phyloP scores from a whole-genome alignment of 768 basidiomycete genomes.

The Rhodotorula sphaerocarpa region DNA sequence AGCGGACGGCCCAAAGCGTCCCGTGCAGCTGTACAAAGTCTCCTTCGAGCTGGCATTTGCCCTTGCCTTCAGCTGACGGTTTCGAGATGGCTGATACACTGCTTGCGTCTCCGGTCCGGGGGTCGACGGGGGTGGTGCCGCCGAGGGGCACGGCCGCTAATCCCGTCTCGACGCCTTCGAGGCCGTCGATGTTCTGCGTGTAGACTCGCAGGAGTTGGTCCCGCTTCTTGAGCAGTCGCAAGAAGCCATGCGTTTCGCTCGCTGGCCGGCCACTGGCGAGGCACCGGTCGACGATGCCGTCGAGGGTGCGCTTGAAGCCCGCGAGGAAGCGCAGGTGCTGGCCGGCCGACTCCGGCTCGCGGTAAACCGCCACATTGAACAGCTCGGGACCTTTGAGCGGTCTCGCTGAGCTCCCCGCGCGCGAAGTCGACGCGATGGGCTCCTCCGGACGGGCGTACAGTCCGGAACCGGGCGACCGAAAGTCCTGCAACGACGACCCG shows the following conservation, averaged over 20 bases:
- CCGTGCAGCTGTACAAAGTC: constrained; percentile 90
- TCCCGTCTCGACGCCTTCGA: constrained; percentile 67
- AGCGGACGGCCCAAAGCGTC: constrained; percentile 83
- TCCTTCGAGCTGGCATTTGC: constrained; percentile 54
- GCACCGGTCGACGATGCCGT: constrained; percentile 6
- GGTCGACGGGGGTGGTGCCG: constrained; percentile 7
- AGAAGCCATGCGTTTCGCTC: constrained; percentile 77
- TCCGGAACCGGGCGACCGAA: constrained; percentile 85
- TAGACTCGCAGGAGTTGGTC: constrained; percentile 80
- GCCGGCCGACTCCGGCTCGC: constrained; percentile 71
- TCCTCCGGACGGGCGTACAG: constrained; percentile 54
- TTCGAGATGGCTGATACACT: too few species aligned
- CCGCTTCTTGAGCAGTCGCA: constrained; percentile 72
- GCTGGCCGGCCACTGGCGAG: constrained; percentile 49
- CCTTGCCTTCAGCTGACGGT: constrained; percentile 38
- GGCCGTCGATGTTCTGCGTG: constrained; percentile 95
- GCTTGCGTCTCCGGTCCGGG: constrained; percentile 6
- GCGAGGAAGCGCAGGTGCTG: constrained; percentile 94
- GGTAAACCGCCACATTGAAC: constrained; percentile 86
- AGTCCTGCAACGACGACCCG: too few species aligned
- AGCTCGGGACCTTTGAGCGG: constrained; percentile 79
- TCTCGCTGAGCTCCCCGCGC: not conserved
- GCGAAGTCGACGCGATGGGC: not conserved
- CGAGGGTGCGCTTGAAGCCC: constrained; percentile 69
- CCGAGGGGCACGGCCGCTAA: constrained; percentile 44